phyloP scores from a whole-genome alignment of 2,329 filamentous ascomycete genomes.

The Cytospora schulzeri region DNA sequence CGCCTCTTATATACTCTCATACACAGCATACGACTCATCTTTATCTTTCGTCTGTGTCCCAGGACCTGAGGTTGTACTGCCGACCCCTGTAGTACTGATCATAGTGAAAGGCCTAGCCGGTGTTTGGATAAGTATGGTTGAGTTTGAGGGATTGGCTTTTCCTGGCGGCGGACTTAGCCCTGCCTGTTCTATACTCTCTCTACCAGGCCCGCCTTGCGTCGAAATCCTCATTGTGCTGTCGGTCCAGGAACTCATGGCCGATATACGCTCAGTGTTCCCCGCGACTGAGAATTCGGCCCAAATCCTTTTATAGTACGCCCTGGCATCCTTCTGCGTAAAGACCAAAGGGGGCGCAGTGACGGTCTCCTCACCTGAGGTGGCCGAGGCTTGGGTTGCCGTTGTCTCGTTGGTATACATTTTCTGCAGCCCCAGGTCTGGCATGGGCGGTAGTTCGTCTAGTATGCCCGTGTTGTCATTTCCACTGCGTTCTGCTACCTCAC shows the following conservation, averaged over 20 bases:
- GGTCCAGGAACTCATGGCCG: slow-evolving; percentile 19
- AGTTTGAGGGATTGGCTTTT: background rate
- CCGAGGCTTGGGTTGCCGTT: background rate
- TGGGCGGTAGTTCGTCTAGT: slow-evolving; percentile 15
- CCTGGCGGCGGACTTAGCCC: slow-evolving; percentile 10
- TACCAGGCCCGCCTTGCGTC: background rate
- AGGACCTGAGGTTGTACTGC: background rate
- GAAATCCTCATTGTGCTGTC: background rate
- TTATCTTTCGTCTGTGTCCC: background rate
- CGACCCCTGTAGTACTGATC: background rate
- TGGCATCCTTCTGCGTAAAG: slow-evolving; percentile 16
- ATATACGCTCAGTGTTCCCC: slow-evolving; percentile 9
- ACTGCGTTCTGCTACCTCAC: background rate
- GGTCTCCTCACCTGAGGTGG: background rate
- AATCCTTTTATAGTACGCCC: slow-evolving; percentile 17
- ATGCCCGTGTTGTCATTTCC: background rate
- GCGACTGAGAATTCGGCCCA: background rate
- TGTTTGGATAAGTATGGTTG: background rate
- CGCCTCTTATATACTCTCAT: background rate
- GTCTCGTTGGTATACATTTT: slow-evolving; percentile 9
- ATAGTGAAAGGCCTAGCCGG: background rate
- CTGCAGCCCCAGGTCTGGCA: slow-evolving; percentile 7
- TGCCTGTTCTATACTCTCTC: background rate
- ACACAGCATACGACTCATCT: slow-evolving; percentile 6
- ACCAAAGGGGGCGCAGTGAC: background rate